Base-by-base conservation (phyloP, 768 basidiomycete species). In the Russula sp. region DNA sequence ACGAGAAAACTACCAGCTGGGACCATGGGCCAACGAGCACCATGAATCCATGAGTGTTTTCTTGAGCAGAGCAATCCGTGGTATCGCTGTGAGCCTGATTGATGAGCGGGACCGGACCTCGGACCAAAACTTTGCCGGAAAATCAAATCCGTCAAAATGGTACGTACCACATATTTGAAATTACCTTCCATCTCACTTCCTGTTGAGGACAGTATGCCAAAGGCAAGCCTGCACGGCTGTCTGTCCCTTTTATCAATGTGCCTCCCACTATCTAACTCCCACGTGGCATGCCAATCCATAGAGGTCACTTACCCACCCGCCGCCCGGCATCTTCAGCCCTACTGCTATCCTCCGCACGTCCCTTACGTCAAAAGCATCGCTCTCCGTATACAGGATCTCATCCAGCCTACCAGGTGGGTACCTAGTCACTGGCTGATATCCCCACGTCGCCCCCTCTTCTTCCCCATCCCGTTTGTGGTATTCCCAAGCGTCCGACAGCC, bases 281-380 rank as follows among this genome's bases (percentile, higher is more conserved):
- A 79, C 70, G 48, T 76, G 65, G 76, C 79, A 71, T 70, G 73
- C 68, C 59, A 91, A 74, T 5, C 88, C 89, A 72, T 76, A 85
- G 66, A 91, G 89, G 69, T 91, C 89, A 68, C 86, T 89, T 22
- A 81, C 78, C 81, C 82, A 90, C 3, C 74, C 74, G 3, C 76
- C 79, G 18, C 65, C 32, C 42, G 62, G 62, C 20, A 79, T 79
- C 71, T 77, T 80, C 46, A 84, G 69, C 0, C 80, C 85, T 36
- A 84, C 73, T 2, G 88, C 90, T 38, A 90, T 79, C 49, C 77
- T 76, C 68, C 76, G 71, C 0, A 86, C 84, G 48, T 80, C 77
- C 7, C 82, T 81, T 38, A 90, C 77, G 56, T 77, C 77, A 61
- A 84, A 77, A 7, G 79, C 79, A 54, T 77, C 76, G 16, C 79